phyloP scores from a whole-genome alignment of 805 yeast genomes.

The Yamadazyma sp. region DNA sequence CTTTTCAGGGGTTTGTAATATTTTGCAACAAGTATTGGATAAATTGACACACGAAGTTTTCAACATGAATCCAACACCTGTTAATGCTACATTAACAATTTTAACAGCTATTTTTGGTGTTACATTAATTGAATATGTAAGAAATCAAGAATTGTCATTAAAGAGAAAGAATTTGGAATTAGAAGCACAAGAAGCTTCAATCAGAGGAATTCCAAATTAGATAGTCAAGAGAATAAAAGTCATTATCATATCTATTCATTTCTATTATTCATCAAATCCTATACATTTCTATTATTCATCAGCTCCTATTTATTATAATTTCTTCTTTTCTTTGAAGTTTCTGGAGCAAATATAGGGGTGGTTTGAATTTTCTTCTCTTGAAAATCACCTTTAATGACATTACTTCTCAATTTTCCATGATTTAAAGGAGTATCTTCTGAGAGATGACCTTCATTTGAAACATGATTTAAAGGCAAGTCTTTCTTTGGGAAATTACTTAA shows the following conservation, averaged over 20 bases:
- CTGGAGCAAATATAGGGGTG: constrained; percentile 13
- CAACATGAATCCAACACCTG: constrained; percentile 75
- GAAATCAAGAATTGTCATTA: constrained; percentile 36
- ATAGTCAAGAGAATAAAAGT: neutral
- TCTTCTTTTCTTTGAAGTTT: constrained; percentile 1
- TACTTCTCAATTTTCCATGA: constrained; percentile 2
- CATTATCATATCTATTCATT: neutral
- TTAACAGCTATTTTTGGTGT: constrained; percentile 54
- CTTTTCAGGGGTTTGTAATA: constrained; percentile 76
- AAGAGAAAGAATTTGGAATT: constrained; percentile 52
- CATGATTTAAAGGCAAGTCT: too few relatives aligned
- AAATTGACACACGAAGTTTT: constrained; percentile 64
- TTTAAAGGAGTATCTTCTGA: constrained; percentile 5
- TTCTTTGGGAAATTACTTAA: constrained; percentile 14
- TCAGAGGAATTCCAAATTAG: constrained; percentile 41
- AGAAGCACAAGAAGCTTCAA: constrained; percentile 63
- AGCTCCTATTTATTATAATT: constrained; percentile 5
- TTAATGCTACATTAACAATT: constrained; percentile 55
- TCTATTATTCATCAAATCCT: neutral
- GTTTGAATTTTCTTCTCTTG: constrained; percentile 5
- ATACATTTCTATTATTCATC: too few relatives aligned
- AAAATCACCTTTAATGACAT: constrained; percentile 3
- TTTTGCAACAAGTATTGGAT: constrained; percentile 70
- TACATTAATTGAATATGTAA: constrained; percentile 42
- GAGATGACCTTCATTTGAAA: constrained; percentile 14